These are phyloP conservation scores for Goffeauzyma gilvescens DNA, from an alignment of 768 basidiomycete genomes.

Conservation along the genomic window DNA sequence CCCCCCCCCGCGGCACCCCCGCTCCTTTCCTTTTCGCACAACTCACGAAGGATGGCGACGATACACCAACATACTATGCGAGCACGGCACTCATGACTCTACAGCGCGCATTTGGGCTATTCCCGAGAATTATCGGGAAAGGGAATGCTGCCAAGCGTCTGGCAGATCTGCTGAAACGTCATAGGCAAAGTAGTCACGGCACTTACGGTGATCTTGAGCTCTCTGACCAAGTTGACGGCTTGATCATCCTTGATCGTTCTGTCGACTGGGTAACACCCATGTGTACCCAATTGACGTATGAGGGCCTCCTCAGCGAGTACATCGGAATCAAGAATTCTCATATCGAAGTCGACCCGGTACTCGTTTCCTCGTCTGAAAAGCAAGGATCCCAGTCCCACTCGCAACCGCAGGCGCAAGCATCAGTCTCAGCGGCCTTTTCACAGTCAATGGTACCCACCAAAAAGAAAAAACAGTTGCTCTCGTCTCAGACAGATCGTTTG, in stretches of 20 bases:
- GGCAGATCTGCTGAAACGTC: slow-evolving; percentile 48
- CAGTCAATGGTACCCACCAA: slow-evolving; percentile 40
- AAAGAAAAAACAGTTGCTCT: slow-evolving; percentile 74
- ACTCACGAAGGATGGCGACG: slow-evolving; percentile 68
- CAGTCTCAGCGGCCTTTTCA: no score
- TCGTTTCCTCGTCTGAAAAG: slow-evolving; percentile 16
- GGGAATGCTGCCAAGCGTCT: slow-evolving; percentile 63
- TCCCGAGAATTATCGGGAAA: slow-evolving; percentile 82
- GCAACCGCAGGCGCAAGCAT: slow-evolving; percentile 2
- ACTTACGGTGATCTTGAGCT: slow-evolving; percentile 21
- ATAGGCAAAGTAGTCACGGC: slow-evolving; percentile 18
- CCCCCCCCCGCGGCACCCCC: not conserved
- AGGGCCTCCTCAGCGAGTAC: slow-evolving; percentile 84
- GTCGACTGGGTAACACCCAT: slow-evolving; percentile 91
- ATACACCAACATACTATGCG: slow-evolving; percentile 72
- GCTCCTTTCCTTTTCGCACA: not conserved
- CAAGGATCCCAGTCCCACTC: slow-evolving; percentile 4
- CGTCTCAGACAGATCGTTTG: slow-evolving; percentile 58
- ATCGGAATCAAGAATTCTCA: slow-evolving; percentile 61
- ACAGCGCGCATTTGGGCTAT: slow-evolving; percentile 66
- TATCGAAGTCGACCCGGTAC: slow-evolving; percentile 33
- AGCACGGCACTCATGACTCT: slow-evolving; percentile 66
- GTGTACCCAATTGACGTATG: slow-evolving; percentile 86
- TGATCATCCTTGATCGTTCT: slow-evolving; percentile 74
- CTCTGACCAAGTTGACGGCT: slow-evolving; percentile 45